Conservation (phyloP, 495 filamentous ascomycete genomes). For the Evansstolkia leycettana region DNA sequence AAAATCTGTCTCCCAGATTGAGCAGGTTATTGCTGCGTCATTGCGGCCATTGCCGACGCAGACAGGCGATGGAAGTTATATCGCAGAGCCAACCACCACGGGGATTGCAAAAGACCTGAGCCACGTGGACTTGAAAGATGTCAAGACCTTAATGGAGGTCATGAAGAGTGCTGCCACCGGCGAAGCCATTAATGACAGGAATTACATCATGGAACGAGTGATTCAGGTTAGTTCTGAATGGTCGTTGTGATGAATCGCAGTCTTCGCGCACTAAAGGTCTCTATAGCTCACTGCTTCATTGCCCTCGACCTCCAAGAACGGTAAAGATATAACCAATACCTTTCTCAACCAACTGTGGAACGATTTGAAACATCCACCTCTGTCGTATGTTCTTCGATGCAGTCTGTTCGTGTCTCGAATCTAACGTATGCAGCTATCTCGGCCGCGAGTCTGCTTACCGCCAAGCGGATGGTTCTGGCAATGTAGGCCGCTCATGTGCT, state of each 20-base stretch:
- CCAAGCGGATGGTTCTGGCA: constrained; percentile 57
- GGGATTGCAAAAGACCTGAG: constrained; percentile 26
- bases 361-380: constrained; percentile 56
- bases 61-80: constrained; percentile 48
- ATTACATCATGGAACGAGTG: constrained; percentile 44
- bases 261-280: background rate
- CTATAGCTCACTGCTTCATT: constrained; percentile 30
- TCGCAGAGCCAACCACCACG: constrained; percentile 15
- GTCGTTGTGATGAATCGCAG: background rate
- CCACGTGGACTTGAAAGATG: constrained; percentile 26
- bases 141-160: constrained; percentile 34
- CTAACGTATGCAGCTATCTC: constrained; percentile 25
- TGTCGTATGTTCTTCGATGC: constrained; percentile 28
- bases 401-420: too few relatives aligned
- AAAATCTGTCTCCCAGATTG: constrained; percentile 35
- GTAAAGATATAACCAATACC: constrained; percentile 40
- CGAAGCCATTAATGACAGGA: constrained; percentile 77
- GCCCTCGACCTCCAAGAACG: constrained; percentile 39
- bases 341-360: constrained; percentile 56
- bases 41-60: constrained; percentile 50
- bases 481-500: constrained; percentile 23
- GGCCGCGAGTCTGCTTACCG: constrained; percentile 46
- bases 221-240: constrained; percentile 23
- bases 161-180: constrained; percentile 60
- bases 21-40: constrained; percentile 43